A percentile compares a stretch with the other conserved stretches of the same genome.
Evolutionary conservation across 257 asterid species (phyloP).

Genomic region (Datura wrightii): DNA sequence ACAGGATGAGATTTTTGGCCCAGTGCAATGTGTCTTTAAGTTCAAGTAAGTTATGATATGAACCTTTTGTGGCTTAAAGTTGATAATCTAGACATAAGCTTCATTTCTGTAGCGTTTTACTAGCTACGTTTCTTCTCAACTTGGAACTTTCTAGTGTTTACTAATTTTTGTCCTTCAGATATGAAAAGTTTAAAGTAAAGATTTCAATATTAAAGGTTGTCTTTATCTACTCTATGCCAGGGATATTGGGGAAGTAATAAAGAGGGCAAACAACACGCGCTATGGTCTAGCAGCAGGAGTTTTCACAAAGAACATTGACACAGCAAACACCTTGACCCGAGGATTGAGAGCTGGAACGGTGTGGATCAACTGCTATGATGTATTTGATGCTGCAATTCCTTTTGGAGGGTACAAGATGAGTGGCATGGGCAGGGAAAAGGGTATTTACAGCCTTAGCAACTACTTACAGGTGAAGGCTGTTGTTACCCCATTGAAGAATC

Average conservation of each 20-base stretch:
- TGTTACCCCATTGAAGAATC: slow-evolving; percentile 67
- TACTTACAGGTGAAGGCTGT: slow-evolving; percentile 85
- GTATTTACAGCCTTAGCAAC: slow-evolving; percentile 68
- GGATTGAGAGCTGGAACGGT: slow-evolving; percentile 73
- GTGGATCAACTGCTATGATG: slow-evolving; percentile 79
- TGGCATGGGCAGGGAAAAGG: slow-evolving; percentile 81
- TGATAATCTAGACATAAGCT: slow-evolving; percentile 9
- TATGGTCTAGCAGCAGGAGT: slow-evolving; percentile 90
- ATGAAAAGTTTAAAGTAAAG: background rate
- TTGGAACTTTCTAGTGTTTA: background rate
- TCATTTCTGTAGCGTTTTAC: background rate
- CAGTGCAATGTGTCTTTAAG: slow-evolving; percentile 75
- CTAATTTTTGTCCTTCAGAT: background rate
- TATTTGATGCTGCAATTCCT: slow-evolving; percentile 71
- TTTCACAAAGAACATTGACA: slow-evolving; percentile 59
- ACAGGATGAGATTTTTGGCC: slow-evolving; percentile 79
- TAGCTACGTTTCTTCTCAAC: background rate
- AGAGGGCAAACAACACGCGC: slow-evolving; percentile 63
- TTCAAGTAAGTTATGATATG: slow-evolving; percentile 61
- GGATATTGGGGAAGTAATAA: slow-evolving; percentile 69
- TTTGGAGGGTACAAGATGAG: slow-evolving; percentile 95
- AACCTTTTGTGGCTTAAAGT: background rate
- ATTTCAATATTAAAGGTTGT: background rate
- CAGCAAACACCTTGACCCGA: slow-evolving; percentile 72
- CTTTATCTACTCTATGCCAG: slow-evolving; percentile 34